Base-by-base conservation (phyloP, 371 early-diverging fungal genomes). In the Batkoa obscura region DNA sequence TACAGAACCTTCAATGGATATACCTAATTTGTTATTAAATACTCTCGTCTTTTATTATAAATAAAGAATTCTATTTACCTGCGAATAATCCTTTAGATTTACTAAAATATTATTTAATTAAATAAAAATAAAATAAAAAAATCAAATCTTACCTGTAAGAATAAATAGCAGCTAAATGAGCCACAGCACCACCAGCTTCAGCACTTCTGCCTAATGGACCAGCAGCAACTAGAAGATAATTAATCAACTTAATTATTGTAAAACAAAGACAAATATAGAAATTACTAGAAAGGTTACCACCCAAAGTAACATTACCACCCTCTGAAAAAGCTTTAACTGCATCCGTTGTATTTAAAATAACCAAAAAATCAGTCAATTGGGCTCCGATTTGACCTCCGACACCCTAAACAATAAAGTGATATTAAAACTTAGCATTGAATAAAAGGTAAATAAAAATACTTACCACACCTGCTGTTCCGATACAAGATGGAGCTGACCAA, bases 331-430 rank as follows among this genome's bases (percentile, higher is more conserved):
- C 84, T 65, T 83, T 84, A 38, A 95, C 92, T 9, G 93, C 91
- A 3, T 72, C 78, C 4, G 72, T 73, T 1, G 83, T 88, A 59
- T 90, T 92, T 37, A 94, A 73, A 13, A 94, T 75, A 62, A 92
- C 81, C n/a, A 94, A 89, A 69, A 90, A 87, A 63, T 93, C 90
- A 1, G 94, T 93, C 60, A 93, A 60, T 67, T 95, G 91, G 30
- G 88, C 92, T 50, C 96, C 93, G 48, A 92, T 90, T 68, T 94
- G 94, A 2, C 90, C 90, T 47, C 94, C 94, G 46, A 90, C 80
- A 6, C 94, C 92, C 63, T 59, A 32, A 50, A 23, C 64, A 56
- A 15, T 31, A 45, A 37, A 50, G 45, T 45, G 12, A 67, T 66
- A 43, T 9, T 50, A 35, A 43, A 58, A 23, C 15, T 13, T 35